phyloP scores from a whole-genome alignment of 73 alveolate species.

The Symbiodinium natans region DNA sequence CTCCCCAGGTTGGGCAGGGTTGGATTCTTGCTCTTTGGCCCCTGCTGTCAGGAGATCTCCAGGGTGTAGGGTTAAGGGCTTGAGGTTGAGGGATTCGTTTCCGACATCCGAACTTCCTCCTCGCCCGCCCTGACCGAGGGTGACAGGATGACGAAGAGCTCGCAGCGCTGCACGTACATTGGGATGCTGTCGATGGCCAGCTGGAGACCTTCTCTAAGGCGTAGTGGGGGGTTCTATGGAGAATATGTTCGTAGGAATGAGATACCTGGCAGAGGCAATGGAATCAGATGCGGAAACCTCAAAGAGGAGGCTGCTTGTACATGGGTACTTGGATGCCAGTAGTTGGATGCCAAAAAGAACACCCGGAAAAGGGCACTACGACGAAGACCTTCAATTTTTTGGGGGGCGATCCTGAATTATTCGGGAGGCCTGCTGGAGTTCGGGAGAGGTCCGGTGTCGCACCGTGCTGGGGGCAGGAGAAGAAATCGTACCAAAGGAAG shows the following conservation, averaged over 20 bases:
- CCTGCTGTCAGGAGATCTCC: too few species aligned
- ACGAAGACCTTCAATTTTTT: too few species aligned
- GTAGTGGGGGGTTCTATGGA: neutral
- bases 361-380: too few species aligned
- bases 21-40: too few species aligned
- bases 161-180: neutral
- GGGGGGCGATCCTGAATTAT: too few species aligned
- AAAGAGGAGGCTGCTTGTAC: neutral
- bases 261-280: neutral
- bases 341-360: too few species aligned
- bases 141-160: neutral
- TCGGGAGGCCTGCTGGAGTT: neutral
- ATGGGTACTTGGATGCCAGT: neutral
- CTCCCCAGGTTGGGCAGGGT: too few species aligned
- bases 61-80: too few species aligned
- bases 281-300: neutral
- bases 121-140: neutral
- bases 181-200: conserved; percentile 19
- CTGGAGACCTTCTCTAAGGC: neutral
- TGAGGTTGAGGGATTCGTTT: too few species aligned
- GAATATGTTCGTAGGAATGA: neutral
- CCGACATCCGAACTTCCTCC: neutral
- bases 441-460: neutral
- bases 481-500: neutral
- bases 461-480: conserved; percentile 5